Base-by-base conservation (phyloP, 306 rosid genomes). In the Potentilla sterilis region DNA sequence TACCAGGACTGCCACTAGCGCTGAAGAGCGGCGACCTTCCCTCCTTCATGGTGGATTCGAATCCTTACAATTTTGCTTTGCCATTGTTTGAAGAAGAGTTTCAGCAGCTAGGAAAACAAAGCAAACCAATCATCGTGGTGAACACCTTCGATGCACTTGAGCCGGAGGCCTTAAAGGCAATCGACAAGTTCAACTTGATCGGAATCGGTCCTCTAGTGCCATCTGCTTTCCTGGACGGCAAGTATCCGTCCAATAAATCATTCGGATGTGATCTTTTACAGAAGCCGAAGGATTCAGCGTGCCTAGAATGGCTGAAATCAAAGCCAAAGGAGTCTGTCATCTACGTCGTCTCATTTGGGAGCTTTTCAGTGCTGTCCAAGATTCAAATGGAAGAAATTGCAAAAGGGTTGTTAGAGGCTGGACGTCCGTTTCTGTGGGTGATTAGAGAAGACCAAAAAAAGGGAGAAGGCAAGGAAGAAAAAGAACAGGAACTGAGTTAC, bases 321-420 rank as follows among this genome's bases (percentile, higher is more conserved):
- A 79, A 75, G 71, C 76, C 73, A 0, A 16, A 48, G 34, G 35
- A 61, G 8, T 66, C 81, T 0, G 83, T 79, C 4, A 18, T 83
- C 32, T 83, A 83, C 19, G 57, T 83, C 19, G 57, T 83, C 21
- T 66, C 86, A 9, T 79, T 83, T 37, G 86, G 86, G 16, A 79
- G 75, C 7, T 43, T 83, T 1, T 57, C 57, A 0, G 49, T 46
- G 35, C 1, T 79, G 49, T 35, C 75, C 0, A 67, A 71, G 64
- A 3, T 12, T 3, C 86, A 83, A 66, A 77, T 41, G 75, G 83
- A 79, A 42, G 83, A 79, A 43, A 18, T 79, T 11, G 80, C 75
- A 6, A 28, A 37, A 15, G 81, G 67, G 19, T 58, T 79, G 71
- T 70, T 79, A 40, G 61, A 79, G 4, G 52, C 34, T 3, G 76